phyloP scores from a whole-genome alignment of 495 filamentous ascomycete genomes.

The Collariella sp. region DNA sequence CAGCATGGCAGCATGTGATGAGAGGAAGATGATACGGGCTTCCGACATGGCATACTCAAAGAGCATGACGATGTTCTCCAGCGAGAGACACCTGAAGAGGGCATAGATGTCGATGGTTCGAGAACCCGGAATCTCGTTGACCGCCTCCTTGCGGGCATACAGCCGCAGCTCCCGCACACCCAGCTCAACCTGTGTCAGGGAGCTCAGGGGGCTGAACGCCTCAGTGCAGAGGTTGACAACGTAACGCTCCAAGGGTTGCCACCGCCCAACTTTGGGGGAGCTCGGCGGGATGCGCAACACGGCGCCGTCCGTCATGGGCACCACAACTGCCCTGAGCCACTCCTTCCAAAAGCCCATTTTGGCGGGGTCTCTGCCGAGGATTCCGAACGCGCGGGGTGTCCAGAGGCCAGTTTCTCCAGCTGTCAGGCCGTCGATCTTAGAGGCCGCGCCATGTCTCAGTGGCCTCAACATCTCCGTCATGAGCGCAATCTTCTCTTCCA shows the following conservation, averaged over 20 bases:
- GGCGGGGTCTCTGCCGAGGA: slow-evolving; percentile 75
- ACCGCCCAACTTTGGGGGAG: slow-evolving; percentile 86
- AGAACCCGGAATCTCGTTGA: slow-evolving; percentile 88
- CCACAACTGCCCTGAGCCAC: slow-evolving; percentile 85
- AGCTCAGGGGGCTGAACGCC: slow-evolving; percentile 81
- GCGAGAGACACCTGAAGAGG: slow-evolving; percentile 77
- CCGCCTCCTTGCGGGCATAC: slow-evolving; percentile 86
- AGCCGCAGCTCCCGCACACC: slow-evolving; percentile 81
- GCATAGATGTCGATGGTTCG: slow-evolving; percentile 90
- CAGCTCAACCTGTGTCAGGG: slow-evolving; percentile 92
- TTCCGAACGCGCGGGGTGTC: slow-evolving; percentile 90
- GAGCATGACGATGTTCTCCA: slow-evolving; percentile 83
- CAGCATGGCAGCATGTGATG: slow-evolving; percentile 93
- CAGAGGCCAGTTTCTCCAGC: slow-evolving; percentile 94
- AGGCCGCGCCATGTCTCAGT: slow-evolving; percentile 85
- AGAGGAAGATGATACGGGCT: slow-evolving; percentile 90
- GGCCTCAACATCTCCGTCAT: slow-evolving; percentile 95
- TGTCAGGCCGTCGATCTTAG: slow-evolving; percentile 94
- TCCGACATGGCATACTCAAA: slow-evolving; percentile 92
- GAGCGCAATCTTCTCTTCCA: slow-evolving; percentile 91
- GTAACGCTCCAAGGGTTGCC: slow-evolving; percentile 94
- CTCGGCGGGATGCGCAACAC: slow-evolving; percentile 75
- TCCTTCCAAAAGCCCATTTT: slow-evolving; percentile 97
- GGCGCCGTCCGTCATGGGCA: slow-evolving; percentile 87
- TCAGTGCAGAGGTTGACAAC: slow-evolving; percentile 97